Evolutionary conservation across 1,139 yeast species (phyloP).

Genomic region (Suhomyces bokatorum): DNA sequence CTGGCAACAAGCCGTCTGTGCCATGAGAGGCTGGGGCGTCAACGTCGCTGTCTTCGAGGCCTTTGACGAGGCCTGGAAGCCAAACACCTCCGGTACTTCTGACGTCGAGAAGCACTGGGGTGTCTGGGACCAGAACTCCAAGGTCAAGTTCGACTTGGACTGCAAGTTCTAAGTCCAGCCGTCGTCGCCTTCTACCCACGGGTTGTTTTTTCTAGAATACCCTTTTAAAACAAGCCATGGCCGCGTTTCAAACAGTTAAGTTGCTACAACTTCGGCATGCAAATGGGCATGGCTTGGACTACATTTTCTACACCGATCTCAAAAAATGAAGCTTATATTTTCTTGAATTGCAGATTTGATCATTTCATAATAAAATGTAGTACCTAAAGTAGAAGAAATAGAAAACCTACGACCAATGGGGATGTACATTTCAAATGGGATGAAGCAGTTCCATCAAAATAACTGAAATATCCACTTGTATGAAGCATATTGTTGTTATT

Average conservation of each 20-base stretch:
- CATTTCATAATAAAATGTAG: not conserved
- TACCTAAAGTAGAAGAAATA: no score
- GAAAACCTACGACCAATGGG: no score
- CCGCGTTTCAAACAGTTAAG: slow-evolving; percentile 1
- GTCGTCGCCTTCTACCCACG: not conserved
- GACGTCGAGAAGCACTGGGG: slow-evolving; percentile 96
- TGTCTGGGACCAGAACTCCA: slow-evolving; percentile 62
- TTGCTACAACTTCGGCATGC: slow-evolving; percentile 4
- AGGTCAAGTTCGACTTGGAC: slow-evolving; percentile 56
- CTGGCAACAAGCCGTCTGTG: slow-evolving; percentile 90
- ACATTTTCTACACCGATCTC: not conserved
- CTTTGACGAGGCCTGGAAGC: slow-evolving; percentile 95
- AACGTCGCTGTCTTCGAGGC: slow-evolving; percentile 93
- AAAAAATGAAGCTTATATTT: not conserved
- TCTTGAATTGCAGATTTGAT: not conserved
- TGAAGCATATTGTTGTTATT: no score
- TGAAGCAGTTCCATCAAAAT: no score
- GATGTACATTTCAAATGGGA: no score
- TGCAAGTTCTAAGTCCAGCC: slow-evolving; percentile 46
- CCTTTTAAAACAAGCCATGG: not conserved
- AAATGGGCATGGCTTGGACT: not conserved
- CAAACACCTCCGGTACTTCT: slow-evolving; percentile 78
- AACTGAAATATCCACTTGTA: no score
- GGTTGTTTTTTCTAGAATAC: slow-evolving; percentile 1
- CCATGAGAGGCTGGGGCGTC: slow-evolving; percentile 92